Evolutionary conservation across 108 stramenopile species (phyloP).

Genomic region (Chaetoceros tenuissimus): DNA sequence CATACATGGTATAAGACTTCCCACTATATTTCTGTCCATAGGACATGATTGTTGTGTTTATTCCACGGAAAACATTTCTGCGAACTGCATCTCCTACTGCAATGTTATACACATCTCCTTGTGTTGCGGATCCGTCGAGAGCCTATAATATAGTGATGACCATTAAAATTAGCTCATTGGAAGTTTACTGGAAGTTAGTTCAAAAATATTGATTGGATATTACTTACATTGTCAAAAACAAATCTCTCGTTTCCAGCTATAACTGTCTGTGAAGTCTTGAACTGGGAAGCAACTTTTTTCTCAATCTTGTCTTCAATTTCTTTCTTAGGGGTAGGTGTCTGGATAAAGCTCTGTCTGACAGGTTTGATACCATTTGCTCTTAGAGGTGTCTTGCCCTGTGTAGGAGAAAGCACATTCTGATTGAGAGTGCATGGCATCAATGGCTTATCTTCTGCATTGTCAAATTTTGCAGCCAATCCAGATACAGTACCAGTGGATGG

Average conservation of each 20-base stretch:
- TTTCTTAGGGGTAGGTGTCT: not conserved
- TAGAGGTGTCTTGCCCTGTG: not conserved
- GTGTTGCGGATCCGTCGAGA: conserved; percentile 14
- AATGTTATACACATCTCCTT: conserved; percentile 17
- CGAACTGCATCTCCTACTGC: not conserved
- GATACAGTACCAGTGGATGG: not conserved
- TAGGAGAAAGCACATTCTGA: not conserved
- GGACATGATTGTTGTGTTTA: conserved; percentile 38
- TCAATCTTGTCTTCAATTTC: not conserved
- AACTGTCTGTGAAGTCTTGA: not conserved
- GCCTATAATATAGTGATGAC: no score
- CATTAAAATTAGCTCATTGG: no score
- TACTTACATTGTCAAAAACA: not conserved
- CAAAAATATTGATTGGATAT: no score
- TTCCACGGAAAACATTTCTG: conserved; percentile 20
- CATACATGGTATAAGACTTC: conserved; percentile 47
- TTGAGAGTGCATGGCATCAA: not conserved
- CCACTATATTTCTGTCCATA: conserved; percentile 59
- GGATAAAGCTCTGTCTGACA: not conserved
- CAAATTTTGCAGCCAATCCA: not conserved
- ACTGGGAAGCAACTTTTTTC: not conserved
- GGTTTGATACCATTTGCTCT: not conserved
- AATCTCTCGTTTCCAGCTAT: not conserved
- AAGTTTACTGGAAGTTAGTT: no score
- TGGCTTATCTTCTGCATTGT: not conserved